A percentile compares a stretch with the other conserved stretches of the same genome.
phyloP scores from a whole-genome alignment of 164 flowering plant species.

The Cinnamomum micranthum region DNA sequence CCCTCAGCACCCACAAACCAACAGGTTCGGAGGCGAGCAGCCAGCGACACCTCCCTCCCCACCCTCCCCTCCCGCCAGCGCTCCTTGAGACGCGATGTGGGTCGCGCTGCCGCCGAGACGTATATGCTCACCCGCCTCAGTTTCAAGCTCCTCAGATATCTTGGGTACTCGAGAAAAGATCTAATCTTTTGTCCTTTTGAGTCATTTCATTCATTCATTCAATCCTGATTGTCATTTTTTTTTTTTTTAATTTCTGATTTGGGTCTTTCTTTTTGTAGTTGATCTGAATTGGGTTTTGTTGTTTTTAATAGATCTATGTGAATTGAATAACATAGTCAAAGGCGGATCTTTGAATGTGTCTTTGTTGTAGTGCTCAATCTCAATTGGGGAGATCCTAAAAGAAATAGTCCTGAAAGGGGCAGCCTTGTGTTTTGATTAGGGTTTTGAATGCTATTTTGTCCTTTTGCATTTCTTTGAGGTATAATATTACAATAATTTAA shows the following conservation, averaged over 20 bases:
- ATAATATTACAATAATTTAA: too few species aligned
- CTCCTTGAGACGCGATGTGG: constrained; percentile 45
- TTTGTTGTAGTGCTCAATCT: too few species aligned
- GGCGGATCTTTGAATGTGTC: too few species aligned
- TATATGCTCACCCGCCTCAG: constrained; percentile 53
- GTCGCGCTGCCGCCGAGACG: constrained; percentile 61
- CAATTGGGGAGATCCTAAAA: too few species aligned
- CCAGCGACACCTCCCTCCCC: constrained; percentile 32
- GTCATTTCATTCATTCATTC: neutral
- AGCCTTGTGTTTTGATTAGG: too few species aligned
- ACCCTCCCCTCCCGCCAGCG: constrained; percentile 14
- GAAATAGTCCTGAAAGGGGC: too few species aligned
- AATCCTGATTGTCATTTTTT: neutral
- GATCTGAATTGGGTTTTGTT: too few species aligned
- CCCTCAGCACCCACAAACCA: constrained; percentile 9
- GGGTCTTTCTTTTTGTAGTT: neutral
- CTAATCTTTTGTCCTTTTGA: neutral
- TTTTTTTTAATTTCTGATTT: neutral
- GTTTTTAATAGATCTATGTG: too few species aligned
- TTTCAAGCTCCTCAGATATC: constrained; percentile 55
- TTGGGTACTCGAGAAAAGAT: constrained; percentile 45
- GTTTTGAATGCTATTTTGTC: too few species aligned
- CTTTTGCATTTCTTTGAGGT: too few species aligned
- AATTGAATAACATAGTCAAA: too few species aligned
- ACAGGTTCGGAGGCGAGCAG: constrained; percentile 42